These are phyloP conservation scores for Moesziomyces sp. DNA, from an alignment of 1,284 basidiomycete genomes.

Conservation along the genomic window DNA sequence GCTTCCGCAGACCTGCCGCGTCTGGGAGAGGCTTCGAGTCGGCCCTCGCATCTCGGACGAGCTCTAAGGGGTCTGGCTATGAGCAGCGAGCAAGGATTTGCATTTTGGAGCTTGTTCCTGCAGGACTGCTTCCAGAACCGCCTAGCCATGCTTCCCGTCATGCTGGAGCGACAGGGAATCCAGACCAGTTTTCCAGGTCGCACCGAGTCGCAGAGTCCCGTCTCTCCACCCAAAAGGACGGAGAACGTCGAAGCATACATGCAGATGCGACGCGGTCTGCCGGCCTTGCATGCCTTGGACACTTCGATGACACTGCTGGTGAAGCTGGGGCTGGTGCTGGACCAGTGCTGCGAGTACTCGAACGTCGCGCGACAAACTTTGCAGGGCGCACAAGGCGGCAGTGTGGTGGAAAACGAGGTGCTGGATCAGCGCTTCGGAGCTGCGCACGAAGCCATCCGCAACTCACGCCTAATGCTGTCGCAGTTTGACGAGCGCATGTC, in stretches of 20 bases:
- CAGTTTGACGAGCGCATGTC: constrained; percentile 21
- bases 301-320: constrained; percentile 21
- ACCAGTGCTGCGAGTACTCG: constrained; percentile 25
- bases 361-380: not conserved
- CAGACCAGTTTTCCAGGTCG: constrained; percentile 16
- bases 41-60: constrained; percentile 14
- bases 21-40: constrained; percentile 5
- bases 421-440: constrained; percentile 7
- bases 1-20: constrained; percentile 7
- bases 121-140: constrained; percentile 36
- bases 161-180: constrained; percentile 23
- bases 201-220: not conserved
- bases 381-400: not conserved
- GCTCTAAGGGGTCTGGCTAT: constrained; percentile 28
- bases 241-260: constrained; percentile 13
- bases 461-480: constrained; percentile 34
- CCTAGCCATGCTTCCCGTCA: constrained; percentile 9
- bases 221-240: not conserved
- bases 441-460: constrained; percentile 25
- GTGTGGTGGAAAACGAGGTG: not conserved
- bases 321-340: constrained; percentile 27
- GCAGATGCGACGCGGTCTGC: constrained; percentile 14
- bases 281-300: constrained; percentile 10
- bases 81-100: constrained; percentile 12
- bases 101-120: constrained; percentile 31